Evolutionary conservation across 2,329 filamentous ascomycete genomes (phyloP).

Genomic region (Aphanoascus verrucosus): DNA sequence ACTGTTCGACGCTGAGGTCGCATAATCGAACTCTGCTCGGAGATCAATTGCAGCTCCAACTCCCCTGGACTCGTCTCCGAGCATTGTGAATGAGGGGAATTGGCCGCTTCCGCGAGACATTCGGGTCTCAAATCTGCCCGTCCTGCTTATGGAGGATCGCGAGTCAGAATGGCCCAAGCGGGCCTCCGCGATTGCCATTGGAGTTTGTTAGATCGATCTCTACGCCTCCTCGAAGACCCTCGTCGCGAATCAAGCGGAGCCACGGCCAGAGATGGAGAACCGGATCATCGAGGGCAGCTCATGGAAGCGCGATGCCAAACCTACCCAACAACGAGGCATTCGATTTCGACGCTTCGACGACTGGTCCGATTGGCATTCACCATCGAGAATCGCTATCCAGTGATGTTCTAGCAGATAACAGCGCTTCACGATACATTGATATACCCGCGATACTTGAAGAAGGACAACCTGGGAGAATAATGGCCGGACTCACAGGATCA

Average conservation of each 20-base stretch:
- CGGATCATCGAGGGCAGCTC: not conserved
- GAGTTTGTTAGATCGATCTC: constrained; percentile 2
- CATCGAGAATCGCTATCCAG: not conserved
- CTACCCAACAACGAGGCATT: not conserved
- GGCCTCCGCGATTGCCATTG: not conserved
- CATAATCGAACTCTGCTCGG: not conserved
- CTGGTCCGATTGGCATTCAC: not conserved
- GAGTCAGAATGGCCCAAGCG: constrained; percentile 7
- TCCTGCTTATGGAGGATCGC: constrained; percentile 19
- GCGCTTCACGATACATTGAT: constrained; percentile 11
- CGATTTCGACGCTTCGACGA: not conserved
- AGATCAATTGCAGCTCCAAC: not conserved
- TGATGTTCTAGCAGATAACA: not conserved
- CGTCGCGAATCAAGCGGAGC: constrained; percentile 4
- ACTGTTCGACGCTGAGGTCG: not conserved
- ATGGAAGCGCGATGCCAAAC: not conserved
- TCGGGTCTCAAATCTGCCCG: constrained; percentile 22
- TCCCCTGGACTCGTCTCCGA: not conserved
- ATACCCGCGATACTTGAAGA: constrained; percentile 21
- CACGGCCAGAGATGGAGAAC: constrained; percentile 2
- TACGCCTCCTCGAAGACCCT: constrained; percentile 3
- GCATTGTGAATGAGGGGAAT: constrained; percentile 21
- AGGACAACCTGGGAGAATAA: constrained; percentile 33
- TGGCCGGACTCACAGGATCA: constrained; percentile 28
- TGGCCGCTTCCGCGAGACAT: constrained; percentile 21